These are phyloP conservation scores for Ophiosphaerella herpotricha DNA, from an alignment of 2,329 filamentous ascomycete species.

Conservation along the genomic window DNA sequence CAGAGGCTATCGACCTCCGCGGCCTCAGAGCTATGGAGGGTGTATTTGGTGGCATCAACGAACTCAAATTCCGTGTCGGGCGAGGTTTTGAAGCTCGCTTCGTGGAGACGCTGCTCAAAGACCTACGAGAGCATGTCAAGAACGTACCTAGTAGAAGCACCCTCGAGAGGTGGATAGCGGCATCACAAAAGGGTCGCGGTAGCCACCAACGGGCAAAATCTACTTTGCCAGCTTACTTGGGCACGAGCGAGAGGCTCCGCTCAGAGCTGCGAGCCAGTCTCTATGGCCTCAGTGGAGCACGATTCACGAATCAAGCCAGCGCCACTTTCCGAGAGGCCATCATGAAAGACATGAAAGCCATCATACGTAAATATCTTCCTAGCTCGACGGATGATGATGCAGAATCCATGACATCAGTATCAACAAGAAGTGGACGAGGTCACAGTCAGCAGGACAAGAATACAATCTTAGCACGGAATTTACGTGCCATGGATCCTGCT, in stretches of 20 bases:
- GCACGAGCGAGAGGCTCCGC: slow-evolving; percentile 72
- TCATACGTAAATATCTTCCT: slow-evolving; percentile 84
- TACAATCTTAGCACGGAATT: slow-evolving; percentile 81
- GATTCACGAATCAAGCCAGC: slow-evolving; percentile 80
- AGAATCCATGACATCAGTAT: slow-evolving; percentile 84
- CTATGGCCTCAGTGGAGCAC: slow-evolving; percentile 78
- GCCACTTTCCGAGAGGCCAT: slow-evolving; percentile 82
- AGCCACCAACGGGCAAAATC: slow-evolving; percentile 69
- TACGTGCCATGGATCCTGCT: slow-evolving; percentile 79
- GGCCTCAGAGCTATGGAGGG: slow-evolving; percentile 79
- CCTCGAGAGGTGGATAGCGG: slow-evolving; percentile 80
- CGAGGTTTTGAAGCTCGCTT: slow-evolving; percentile 85
- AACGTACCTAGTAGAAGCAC: slow-evolving; percentile 73
- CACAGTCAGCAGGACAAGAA: slow-evolving; percentile 84
- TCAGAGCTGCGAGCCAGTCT: slow-evolving; percentile 72
- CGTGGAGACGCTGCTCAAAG: slow-evolving; percentile 74
- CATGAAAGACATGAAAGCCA: slow-evolving; percentile 79
- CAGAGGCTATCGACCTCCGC: slow-evolving; percentile 69
- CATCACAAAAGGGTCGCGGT: slow-evolving; percentile 73
- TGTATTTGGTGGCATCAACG: slow-evolving; percentile 75
- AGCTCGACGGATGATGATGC: slow-evolving; percentile 94
- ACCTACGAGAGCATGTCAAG: slow-evolving; percentile 80
- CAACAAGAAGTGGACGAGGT: slow-evolving; percentile 72
- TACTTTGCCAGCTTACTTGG: slow-evolving; percentile 76
- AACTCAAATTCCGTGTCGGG: slow-evolving; percentile 79